Conservation (phyloP, 371 early-diverging fungal species). For the Mucor sp. region DNA sequence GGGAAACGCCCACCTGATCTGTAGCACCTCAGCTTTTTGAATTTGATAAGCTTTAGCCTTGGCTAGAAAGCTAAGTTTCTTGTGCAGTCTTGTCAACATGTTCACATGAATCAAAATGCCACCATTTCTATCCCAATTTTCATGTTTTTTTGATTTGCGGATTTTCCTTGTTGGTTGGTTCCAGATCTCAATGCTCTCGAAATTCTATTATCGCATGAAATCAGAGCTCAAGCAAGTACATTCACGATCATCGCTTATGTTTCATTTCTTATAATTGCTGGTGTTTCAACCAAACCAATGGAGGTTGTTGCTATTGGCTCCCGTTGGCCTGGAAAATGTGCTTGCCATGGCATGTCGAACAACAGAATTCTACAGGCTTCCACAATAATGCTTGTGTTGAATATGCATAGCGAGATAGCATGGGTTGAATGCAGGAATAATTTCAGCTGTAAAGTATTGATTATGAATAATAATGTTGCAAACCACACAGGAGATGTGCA, state of each 20-base stretch:
- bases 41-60: background rate
- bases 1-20: background rate
- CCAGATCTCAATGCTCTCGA: background rate
- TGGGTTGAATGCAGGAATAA: background rate
- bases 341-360: background rate
- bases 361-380: background rate
- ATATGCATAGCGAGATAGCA: background rate
- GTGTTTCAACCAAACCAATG: background rate
- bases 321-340: background rate
- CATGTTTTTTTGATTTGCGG: background rate
- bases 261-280: background rate
- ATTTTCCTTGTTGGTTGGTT: background rate
- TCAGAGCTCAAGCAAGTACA: too few species aligned
- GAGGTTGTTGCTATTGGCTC: background rate
- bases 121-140: background rate
- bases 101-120: background rate
- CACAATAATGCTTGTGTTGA: background rate
- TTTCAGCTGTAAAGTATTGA: background rate
- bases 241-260: background rate
- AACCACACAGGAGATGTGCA: background rate
- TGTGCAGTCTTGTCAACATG: background rate
- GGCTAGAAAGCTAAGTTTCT: background rate
- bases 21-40: background rate
- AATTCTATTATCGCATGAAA: too few species aligned
- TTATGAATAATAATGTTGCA: background rate